A percentile compares a stretch with the other conserved stretches of the same genome.
These are phyloP conservation scores for Botryosphaeria dothidea DNA, from an alignment of 2,329 filamentous ascomycete species.

Conservation along the genomic window DNA sequence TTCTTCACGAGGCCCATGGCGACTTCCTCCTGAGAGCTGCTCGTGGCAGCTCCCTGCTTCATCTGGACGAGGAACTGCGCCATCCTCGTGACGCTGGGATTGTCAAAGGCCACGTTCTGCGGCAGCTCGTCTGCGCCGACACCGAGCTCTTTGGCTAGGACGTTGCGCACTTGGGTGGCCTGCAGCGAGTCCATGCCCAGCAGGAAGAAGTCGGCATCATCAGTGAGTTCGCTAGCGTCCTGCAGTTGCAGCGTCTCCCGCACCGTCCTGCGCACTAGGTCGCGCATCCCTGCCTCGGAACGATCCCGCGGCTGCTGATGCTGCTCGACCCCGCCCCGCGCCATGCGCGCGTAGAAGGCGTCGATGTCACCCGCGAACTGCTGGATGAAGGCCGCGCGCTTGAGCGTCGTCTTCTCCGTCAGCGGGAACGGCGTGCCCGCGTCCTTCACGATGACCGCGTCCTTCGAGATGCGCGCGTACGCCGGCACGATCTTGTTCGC, in stretches of 20 bases:
- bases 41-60: slow-evolving; percentile 34
- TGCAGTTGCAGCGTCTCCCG: slow-evolving; percentile 2
- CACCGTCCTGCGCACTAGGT: slow-evolving; percentile 18
- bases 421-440: slow-evolving; percentile 14
- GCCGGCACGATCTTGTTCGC: background rate
- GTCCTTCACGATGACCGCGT: slow-evolving; percentile 17
- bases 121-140: slow-evolving; percentile 46
- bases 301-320: slow-evolving; percentile 20
- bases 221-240: slow-evolving; percentile 56
- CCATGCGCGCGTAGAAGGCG: slow-evolving; percentile 36
- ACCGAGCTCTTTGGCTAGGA: slow-evolving; percentile 53
- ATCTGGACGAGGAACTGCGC: slow-evolving; percentile 44
- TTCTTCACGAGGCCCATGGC: slow-evolving; percentile 47
- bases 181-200: slow-evolving; percentile 61
- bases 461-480: slow-evolving; percentile 20
- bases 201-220: slow-evolving; percentile 60
- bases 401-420: slow-evolving; percentile 28
- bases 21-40: slow-evolving; percentile 38
- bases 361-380: slow-evolving; percentile 50
- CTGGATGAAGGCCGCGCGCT: slow-evolving; percentile 40
- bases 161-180: slow-evolving; percentile 57
- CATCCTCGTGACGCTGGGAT: slow-evolving; percentile 49
- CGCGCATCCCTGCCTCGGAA: slow-evolving; percentile 27
- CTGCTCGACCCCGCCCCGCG: slow-evolving; percentile 16
- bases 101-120: slow-evolving; percentile 59